A percentile compares a stretch with the other conserved stretches of the same genome.
phyloP scores from a whole-genome alignment of 495 filamentous ascomycete species.

The Recurvomyces mirabilis region DNA sequence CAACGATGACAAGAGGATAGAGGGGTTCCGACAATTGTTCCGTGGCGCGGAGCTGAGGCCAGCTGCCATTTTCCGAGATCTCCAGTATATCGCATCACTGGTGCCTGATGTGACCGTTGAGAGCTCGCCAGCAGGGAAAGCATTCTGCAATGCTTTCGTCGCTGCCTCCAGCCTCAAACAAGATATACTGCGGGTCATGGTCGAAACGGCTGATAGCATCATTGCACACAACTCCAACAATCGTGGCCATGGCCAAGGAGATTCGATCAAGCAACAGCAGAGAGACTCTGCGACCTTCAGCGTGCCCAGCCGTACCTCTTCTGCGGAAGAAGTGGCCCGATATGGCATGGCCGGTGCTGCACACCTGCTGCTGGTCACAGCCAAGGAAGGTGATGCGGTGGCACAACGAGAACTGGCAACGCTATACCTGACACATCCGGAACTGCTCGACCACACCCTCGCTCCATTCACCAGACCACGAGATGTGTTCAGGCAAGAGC shows the following conservation, averaged over 20 bases:
- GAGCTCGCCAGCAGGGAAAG: conserved; percentile 75
- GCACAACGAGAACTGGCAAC: conserved; percentile 93
- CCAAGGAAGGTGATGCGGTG: conserved; percentile 81
- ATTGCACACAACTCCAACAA: conserved; percentile 44
- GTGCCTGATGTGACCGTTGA: conserved; percentile 71
- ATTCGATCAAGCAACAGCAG: conserved; percentile 11
- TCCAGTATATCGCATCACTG: conserved; percentile 92
- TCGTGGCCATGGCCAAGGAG: conserved; percentile 16
- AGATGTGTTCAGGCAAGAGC: conserved; percentile 83
- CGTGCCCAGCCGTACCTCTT: conserved; percentile 20
- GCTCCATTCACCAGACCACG: conserved; percentile 73
- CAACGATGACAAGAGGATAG: conserved; percentile 67
- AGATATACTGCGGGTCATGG: conserved; percentile 78
- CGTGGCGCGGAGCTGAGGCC: conserved; percentile 66
- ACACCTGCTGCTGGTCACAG: conserved; percentile 85
- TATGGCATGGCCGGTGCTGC: conserved; percentile 77
- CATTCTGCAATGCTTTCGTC: conserved; percentile 87
- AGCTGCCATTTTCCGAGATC: conserved; percentile 83
- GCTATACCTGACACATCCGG: conserved; percentile 86
- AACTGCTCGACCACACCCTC: conserved; percentile 72
- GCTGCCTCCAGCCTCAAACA: conserved; percentile 83
- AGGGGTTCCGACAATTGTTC: conserved; percentile 69
- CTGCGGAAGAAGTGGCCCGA: conserved; percentile 36
- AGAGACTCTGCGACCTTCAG: conserved; percentile 15
- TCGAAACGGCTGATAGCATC: conserved; percentile 73